Conservation (phyloP, 352 stramenopile genomes). For the Phytophthora palmivora region DNA sequence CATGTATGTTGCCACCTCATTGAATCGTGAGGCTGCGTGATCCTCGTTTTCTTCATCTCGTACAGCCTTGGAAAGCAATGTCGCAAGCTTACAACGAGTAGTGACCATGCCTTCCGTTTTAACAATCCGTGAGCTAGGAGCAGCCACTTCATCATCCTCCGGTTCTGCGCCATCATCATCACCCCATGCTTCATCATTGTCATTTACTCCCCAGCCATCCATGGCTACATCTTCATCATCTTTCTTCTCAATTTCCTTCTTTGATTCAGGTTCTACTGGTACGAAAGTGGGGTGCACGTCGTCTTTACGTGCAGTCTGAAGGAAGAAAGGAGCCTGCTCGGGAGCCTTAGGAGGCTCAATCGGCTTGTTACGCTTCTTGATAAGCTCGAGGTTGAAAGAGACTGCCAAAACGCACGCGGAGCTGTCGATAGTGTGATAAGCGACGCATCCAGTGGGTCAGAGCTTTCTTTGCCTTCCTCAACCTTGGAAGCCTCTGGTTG, state of each 20-base stretch:
- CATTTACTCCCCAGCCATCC: conserved; percentile 70
- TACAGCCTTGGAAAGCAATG: conserved; percentile 52
- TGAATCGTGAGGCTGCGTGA: conserved; percentile 40
- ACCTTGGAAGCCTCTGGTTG: conserved; percentile 56
- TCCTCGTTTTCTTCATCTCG: conserved; percentile 26
- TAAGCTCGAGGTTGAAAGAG: conserved; percentile 94
- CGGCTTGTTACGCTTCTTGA: conserved; percentile 97
- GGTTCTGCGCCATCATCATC: conserved; percentile 48
- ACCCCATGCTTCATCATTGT: conserved; percentile 73
- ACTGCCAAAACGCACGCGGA: conserved; percentile 90
- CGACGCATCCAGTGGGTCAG: conserved; percentile 61
- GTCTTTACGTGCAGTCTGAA: conserved; percentile 91
- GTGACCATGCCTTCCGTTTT: conserved; percentile 78
- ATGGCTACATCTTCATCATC: conserved; percentile 48
- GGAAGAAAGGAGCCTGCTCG: conserved; percentile 95
- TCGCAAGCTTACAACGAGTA: conserved; percentile 75
- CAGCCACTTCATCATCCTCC: conserved; percentile 37
- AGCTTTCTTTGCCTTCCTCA: conserved; percentile 33
- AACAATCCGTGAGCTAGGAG: conserved; percentile 63
- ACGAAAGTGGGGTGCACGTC: conserved; percentile 84
- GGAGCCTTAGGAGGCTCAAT: conserved; percentile 94
- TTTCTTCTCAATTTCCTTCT: conserved; percentile 26
- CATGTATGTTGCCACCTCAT: conserved; percentile 63
- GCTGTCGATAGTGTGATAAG: conserved; percentile 81
- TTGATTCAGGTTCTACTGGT: conserved; percentile 41